Evolutionary conservation across 2,329 filamentous ascomycete genomes (phyloP).

Genomic region (Cordyceps tenuipes): DNA sequence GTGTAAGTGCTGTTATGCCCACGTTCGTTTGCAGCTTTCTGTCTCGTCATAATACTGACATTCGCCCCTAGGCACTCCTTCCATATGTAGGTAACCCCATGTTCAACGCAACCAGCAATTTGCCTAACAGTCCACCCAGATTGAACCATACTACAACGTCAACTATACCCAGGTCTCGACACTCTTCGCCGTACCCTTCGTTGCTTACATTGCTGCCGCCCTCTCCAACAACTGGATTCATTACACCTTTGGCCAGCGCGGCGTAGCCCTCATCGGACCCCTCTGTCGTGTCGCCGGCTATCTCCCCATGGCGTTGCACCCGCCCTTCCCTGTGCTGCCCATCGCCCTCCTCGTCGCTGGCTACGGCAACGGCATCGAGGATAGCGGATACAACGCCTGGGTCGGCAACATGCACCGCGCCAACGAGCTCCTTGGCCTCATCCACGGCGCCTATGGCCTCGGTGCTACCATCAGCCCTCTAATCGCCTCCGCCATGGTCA

Average conservation of each 20-base stretch:
- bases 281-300: slow-evolving; percentile 57
- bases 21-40: background rate
- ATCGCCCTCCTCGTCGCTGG: slow-evolving; percentile 58
- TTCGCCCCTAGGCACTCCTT: slow-evolving; percentile 34
- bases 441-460: slow-evolving; percentile 65
- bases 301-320: slow-evolving; percentile 56
- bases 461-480: slow-evolving; percentile 63
- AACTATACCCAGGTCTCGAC: slow-evolving; percentile 56
- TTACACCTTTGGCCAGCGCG: slow-evolving; percentile 58
- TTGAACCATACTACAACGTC: slow-evolving; percentile 54
- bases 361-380: slow-evolving; percentile 63
- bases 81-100: slow-evolving; percentile 31
- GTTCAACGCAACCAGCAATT: background rate
- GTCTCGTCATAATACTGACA: background rate
- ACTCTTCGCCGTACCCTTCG: slow-evolving; percentile 58
- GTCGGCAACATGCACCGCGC: slow-evolving; percentile 62
- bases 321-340: slow-evolving; percentile 59
- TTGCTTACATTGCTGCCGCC: slow-evolving; percentile 56
- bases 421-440: slow-evolving; percentile 65
- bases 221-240: slow-evolving; percentile 58
- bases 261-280: slow-evolving; percentile 59
- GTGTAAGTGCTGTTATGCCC: slow-evolving; percentile 34
- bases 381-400: slow-evolving; percentile 52
- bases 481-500: slow-evolving; percentile 65
- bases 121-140: slow-evolving; percentile 24